A percentile compares a stretch with the other conserved stretches of the same genome.
Evolutionary conservation across 2,329 filamentous ascomycete genomes (phyloP).

Genomic region (Arthroderma sp.): DNA sequence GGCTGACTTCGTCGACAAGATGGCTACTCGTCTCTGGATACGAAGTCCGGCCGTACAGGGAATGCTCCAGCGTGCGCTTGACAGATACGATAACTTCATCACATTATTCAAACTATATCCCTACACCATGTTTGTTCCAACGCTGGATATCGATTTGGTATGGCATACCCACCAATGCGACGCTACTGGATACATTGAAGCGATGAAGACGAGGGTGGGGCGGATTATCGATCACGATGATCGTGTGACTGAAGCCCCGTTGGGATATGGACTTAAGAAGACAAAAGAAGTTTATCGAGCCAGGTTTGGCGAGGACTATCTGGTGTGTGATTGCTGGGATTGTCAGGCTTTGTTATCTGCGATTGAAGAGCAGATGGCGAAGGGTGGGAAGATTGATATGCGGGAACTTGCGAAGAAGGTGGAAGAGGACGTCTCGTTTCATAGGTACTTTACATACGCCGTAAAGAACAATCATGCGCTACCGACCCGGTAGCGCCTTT

Average conservation of each 20-base stretch:
- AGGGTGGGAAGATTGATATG: too few relatives aligned
- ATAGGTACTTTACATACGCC: too few relatives aligned
- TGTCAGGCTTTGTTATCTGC: background rate
- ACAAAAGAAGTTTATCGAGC: conserved; percentile 20
- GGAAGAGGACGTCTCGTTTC: too few relatives aligned
- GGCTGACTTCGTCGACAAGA: conserved; percentile 29
- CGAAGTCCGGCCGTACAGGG: conserved; percentile 22
- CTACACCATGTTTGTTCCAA: conserved; percentile 25
- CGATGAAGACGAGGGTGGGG: conserved; percentile 10
- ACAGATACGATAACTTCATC: conserved; percentile 29
- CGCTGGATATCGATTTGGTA: conserved; percentile 30
- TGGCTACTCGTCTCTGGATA: conserved; percentile 29
- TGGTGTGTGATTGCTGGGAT: conserved; percentile 14
- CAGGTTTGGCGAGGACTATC: conserved; percentile 25
- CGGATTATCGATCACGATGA: conserved; percentile 30
- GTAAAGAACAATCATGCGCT: too few relatives aligned
- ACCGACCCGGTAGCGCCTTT: too few relatives aligned
- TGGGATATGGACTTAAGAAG: conserved; percentile 17
- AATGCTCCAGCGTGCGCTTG: conserved; percentile 23
- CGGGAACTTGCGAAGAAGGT: too few relatives aligned
- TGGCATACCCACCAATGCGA: conserved; percentile 35
- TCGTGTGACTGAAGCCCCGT: conserved; percentile 16
- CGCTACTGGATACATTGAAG: conserved; percentile 15
- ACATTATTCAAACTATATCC: conserved; percentile 20
- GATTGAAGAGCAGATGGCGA: too few relatives aligned